Conservation (phyloP, 306 rosid species). For the Malus fusca region DNA sequence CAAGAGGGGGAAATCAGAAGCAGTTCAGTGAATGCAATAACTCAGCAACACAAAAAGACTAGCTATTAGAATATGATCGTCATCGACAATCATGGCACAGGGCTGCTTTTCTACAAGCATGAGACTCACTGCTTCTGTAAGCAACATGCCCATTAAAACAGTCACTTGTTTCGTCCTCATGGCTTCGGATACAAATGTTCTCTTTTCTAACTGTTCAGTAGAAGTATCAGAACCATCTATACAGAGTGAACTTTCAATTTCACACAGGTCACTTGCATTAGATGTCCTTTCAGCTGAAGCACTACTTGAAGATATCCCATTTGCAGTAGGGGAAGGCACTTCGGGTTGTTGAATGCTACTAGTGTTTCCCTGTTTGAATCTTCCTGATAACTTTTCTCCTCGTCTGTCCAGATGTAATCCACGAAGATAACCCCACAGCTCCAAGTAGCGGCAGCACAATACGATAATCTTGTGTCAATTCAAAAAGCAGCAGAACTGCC, state of each 20-base stretch:
- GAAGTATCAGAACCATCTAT: conserved; percentile 30
- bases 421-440: conserved; percentile 92
- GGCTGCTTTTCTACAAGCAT: too few species aligned
- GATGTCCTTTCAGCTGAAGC: conserved; percentile 26
- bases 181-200: too few species aligned
- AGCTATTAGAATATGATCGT: too few species aligned
- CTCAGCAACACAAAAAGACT: too few species aligned
- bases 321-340: background rate
- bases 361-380: conserved; percentile 18
- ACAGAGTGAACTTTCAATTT: conserved; percentile 72
- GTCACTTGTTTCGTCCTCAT: too few species aligned
- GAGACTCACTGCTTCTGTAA: too few species aligned
- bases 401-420: conserved; percentile 74
- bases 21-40: too few species aligned
- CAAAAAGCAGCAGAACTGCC: conserved; percentile 90
- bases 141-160: too few species aligned
- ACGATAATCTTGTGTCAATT: conserved; percentile 89
- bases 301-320: background rate
- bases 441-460: conserved; percentile 90
- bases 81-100: too few species aligned
- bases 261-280: conserved; percentile 40
- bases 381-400: conserved; percentile 38
- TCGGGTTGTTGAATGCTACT: conserved; percentile 26
- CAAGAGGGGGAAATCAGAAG: too few species aligned
- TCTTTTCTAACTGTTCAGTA: too few species aligned